Percentiles rank a stretch among this genome's conserved stretches.
phyloP scores from a whole-genome alignment of 1,284 basidiomycete genomes.

The Coniferiporia sulphurascens region DNA sequence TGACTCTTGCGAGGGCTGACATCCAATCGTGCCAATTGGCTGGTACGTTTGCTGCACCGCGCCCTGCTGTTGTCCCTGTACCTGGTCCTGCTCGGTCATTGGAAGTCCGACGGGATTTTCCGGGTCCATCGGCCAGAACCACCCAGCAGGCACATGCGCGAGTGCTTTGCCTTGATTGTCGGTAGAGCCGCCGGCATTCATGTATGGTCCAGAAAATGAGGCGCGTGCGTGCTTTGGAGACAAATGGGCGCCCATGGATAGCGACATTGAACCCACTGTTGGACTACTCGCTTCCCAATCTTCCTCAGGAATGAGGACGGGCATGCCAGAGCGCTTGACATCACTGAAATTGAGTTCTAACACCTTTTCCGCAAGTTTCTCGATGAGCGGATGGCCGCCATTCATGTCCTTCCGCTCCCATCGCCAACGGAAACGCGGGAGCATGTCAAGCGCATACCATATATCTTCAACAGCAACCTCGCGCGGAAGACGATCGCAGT shows the following conservation, averaged over 20 bases:
- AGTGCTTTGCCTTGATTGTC: constrained; percentile 30
- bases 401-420: constrained; percentile 78
- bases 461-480: constrained; percentile 71
- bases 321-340: constrained; percentile 51
- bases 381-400: constrained; percentile 74
- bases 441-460: constrained; percentile 78
- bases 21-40: constrained; percentile 45
- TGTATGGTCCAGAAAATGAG: constrained; percentile 5
- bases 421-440: constrained; percentile 80
- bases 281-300: constrained; percentile 59
- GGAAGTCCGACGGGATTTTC: constrained; percentile 38
- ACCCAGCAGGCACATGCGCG: constrained; percentile 54
- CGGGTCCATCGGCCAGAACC: constrained; percentile 74
- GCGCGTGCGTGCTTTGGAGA: constrained; percentile 8
- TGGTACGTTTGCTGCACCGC: constrained; percentile 29
- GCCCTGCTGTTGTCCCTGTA: constrained; percentile 22
- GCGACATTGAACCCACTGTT: constrained; percentile 19
- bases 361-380: constrained; percentile 71
- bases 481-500: constrained; percentile 57
- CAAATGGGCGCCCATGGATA: constrained; percentile 23
- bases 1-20: constrained; percentile 48
- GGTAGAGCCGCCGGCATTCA: not conserved
- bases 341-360: constrained; percentile 62
- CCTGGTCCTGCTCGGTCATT: constrained; percentile 20
- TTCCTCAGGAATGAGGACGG: constrained; percentile 58